Conservation (phyloP, 78 protist genomes). For the Dictyostelium intermedium region DNA sequence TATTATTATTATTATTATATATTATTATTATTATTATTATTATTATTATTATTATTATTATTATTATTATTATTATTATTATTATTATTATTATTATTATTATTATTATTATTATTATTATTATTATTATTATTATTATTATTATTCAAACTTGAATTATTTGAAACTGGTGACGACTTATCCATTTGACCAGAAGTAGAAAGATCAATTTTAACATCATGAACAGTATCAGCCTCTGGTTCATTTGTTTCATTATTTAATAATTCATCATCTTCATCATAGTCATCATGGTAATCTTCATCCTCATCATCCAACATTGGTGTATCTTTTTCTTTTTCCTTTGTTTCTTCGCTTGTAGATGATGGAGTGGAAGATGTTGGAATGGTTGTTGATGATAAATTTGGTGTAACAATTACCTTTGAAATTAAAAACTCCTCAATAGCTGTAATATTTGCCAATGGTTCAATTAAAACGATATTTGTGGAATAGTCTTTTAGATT, state of each 20-base stretch:
- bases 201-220: conserved; percentile 51
- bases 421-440: conserved; percentile 85
- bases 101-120: too few relatives aligned
- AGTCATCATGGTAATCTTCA: conserved; percentile 54
- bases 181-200: conserved; percentile 19
- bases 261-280: conserved; percentile 65
- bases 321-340: not conserved
- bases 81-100: too few relatives aligned
- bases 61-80: not conserved
- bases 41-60: not conserved
- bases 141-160: too few relatives aligned
- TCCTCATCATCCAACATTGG: conserved; percentile 32
- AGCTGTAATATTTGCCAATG: conserved; percentile 83
- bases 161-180: not conserved
- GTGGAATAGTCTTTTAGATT: conserved; percentile 41
- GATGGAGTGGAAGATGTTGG: not conserved
- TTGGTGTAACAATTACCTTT: conserved; percentile 43
- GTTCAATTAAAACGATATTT: conserved; percentile 85
- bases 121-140: not conserved
- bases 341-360: not conserved
- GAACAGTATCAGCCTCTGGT: conserved; percentile 56
- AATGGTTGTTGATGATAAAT: not conserved
- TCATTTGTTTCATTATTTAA: conserved; percentile 29
- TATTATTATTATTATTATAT: too few relatives aligned
- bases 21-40: not conserved